Evolutionary conservation across 345 rosid genomes (phyloP).

Genomic region (Mangifera indica): DNA sequence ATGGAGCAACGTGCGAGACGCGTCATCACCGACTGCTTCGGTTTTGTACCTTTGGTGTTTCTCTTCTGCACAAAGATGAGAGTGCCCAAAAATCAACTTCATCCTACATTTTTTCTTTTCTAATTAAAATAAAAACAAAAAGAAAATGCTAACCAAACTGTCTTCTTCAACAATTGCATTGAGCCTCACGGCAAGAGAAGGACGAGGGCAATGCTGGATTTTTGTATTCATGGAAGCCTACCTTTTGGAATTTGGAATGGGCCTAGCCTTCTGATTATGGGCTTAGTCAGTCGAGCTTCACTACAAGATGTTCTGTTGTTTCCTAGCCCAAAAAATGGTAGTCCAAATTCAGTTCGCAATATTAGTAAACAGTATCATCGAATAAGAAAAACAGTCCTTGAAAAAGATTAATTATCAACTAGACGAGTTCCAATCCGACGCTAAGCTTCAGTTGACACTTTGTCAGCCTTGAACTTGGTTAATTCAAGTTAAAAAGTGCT

Average conservation of each 20-base stretch:
- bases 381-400: too few species aligned
- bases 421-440: too few species aligned
- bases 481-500: too few species aligned
- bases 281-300: too few species aligned
- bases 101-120: neutral
- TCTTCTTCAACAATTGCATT: constrained; percentile 8
- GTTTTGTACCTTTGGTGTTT: constrained; percentile 5
- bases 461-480: too few species aligned
- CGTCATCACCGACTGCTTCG: constrained; percentile 7
- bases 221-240: neutral
- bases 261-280: neutral
- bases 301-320: too few species aligned
- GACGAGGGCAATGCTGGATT: neutral
- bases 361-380: too few species aligned
- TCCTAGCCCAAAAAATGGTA: too few species aligned
- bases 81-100: neutral
- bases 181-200: constrained; percentile 11
- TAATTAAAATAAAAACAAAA: neutral
- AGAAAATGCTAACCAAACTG: constrained; percentile 6
- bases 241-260: neutral
- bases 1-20: constrained; percentile 23
- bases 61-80: neutral
- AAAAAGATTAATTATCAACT: too few species aligned
- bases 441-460: too few species aligned
- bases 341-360: too few species aligned